These are phyloP conservation scores for Apiotrichum brassicae DNA, from an alignment of 1,284 basidiomycete species.

Conservation along the genomic window DNA sequence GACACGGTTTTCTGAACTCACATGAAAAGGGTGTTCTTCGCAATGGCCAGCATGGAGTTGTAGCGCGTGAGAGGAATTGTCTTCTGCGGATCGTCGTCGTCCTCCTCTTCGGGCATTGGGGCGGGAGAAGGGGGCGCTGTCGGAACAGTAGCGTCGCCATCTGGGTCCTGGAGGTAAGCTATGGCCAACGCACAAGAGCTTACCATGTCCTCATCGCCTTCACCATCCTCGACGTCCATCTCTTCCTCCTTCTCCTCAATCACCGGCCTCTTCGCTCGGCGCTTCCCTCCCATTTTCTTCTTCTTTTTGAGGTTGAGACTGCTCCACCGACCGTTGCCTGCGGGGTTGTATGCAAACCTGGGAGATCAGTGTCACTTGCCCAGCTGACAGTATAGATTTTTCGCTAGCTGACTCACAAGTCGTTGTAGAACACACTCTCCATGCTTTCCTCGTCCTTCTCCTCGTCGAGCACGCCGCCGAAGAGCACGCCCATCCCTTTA, in stretches of 20 bases:
- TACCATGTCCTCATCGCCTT: conserved; percentile 21
- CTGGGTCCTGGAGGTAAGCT: conserved; percentile 36
- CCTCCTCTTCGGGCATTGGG: conserved; percentile 45
- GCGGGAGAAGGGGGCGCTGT: conserved; percentile 3
- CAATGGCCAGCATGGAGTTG: conserved; percentile 83
- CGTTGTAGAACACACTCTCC: conserved; percentile 78
- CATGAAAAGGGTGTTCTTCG: conserved; percentile 81
- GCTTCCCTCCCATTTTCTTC: conserved; percentile 52
- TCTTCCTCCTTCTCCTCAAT: conserved; percentile 42
- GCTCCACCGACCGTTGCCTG: conserved; percentile 73
- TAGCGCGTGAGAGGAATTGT: conserved; percentile 73
- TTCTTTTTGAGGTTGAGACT: conserved; percentile 59
- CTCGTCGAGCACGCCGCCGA: conserved; percentile 87
- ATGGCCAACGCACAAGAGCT: conserved; percentile 13
- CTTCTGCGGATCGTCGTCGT: conserved; percentile 64
- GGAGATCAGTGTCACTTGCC: not conserved
- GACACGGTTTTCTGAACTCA: conserved; percentile 40
- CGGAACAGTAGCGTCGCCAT: conserved; percentile 9
- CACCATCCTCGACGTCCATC: conserved; percentile 12
- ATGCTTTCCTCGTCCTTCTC: conserved; percentile 80
- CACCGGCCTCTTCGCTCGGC: conserved; percentile 24
- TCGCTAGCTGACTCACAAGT: conserved; percentile 63
- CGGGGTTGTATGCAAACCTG: conserved; percentile 73
- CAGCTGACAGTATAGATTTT: no score
- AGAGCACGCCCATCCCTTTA: conserved; percentile 65